Conservation (phyloP, 176 grass and related monocot genomes). For the Oryza coarctata region DNA sequence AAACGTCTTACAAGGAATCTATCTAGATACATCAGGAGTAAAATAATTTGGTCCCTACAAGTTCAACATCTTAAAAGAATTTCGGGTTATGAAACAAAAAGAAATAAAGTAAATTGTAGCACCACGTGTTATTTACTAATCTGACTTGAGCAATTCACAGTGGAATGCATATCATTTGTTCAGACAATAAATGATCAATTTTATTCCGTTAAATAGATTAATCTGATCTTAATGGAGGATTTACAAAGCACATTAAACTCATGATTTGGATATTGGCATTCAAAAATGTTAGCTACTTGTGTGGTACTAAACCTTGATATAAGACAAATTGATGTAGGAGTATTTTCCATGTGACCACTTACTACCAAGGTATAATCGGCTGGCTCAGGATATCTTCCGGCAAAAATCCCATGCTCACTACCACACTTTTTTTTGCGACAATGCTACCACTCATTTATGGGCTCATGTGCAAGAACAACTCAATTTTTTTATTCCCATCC, state of each 20-base stretch:
- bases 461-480: background rate
- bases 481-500: background rate
- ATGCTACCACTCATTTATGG: background rate
- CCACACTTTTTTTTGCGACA: background rate
- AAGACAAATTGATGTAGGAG: background rate
- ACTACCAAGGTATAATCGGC: too few relatives aligned
- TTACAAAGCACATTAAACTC: constrained; percentile 3
- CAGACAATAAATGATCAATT: constrained; percentile 14
- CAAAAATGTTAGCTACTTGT: background rate
- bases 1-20: background rate
- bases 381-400: background rate
- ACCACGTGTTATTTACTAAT: background rate
- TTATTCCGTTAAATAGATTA: background rate
- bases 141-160: constrained; percentile 1
- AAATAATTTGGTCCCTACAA: constrained; percentile 13
- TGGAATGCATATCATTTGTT: background rate
- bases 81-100: background rate
- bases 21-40: background rate
- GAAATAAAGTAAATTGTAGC: background rate
- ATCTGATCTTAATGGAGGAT: background rate
- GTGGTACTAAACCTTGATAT: background rate
- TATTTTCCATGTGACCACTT: background rate
- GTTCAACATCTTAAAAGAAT: background rate
- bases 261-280: background rate
- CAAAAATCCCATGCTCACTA: background rate